Base-by-base conservation (phyloP, 2,329 filamentous ascomycete species). In the Gliomastix tumulicola region DNA sequence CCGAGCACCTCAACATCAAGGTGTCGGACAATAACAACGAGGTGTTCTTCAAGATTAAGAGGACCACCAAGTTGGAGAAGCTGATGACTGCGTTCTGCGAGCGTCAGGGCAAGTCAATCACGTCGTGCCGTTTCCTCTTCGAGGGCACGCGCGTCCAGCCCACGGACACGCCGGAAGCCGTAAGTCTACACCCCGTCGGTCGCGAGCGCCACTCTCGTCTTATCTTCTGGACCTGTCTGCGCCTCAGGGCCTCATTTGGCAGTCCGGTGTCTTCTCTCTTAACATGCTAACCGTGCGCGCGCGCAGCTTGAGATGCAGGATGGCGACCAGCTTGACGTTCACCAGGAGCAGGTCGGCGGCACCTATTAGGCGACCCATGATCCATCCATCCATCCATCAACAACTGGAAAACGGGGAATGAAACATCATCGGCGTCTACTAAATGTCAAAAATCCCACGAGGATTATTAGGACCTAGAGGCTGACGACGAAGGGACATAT, bases 31-130 rank as follows among this genome's bases (percentile, higher is more conserved):
- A 94, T 69, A 96, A 96, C 69, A 98, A 98, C 60, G 92, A 98
- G 60, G 90, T 98, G 52, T 98, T 97, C 64, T 98, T 98, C 74
- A 98, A 98, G 74, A 98, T 98, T 69, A 98, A 98, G 82, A 79
- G 89, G 25, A 88, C 84, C 17, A 98, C 92, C 2, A 86, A 88
- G 60, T 77, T 98, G 2, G 92, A 95, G 68, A 98, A 98, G 71
- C 73, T 98, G 38, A 98, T 98, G 92, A 84, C 88, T 43, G 92
- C 92, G 16, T 98, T 97, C 62, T 98, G 92, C 63, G 90, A 97
- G 49, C 79, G 92, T 18, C 89, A 96, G 60, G 92, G 92, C 51
- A 97, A 97, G 71, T 79, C 82, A 22, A 68, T 82, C 7, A 77
- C 71, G 22, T 90, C 86, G 6, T 90, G 97, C 32, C 83, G 92